Evolutionary conservation across 2,329 filamentous ascomycete genomes (phyloP).

Genomic region (Didymellaceae sp.): DNA sequence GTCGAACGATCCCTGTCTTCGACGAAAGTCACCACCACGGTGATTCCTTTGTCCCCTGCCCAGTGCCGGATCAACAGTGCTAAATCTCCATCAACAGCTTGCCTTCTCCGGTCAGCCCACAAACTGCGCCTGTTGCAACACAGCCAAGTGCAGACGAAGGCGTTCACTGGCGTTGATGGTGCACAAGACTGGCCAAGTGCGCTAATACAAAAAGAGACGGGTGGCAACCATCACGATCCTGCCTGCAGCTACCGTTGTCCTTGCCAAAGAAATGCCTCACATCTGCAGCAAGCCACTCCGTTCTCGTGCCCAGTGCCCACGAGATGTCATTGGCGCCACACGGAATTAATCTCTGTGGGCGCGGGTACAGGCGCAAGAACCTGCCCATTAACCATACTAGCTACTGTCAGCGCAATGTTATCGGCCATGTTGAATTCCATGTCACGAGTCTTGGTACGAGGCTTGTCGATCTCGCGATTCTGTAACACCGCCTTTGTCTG

Average conservation of each 20-base stretch:
- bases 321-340: conserved; percentile 20
- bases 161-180: conserved; percentile 24
- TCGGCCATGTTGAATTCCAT: not conserved
- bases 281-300: conserved; percentile 17
- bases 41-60: conserved; percentile 28
- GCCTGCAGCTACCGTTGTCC: conserved; percentile 13
- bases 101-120: conserved; percentile 1
- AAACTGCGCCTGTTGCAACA: conserved; percentile 16
- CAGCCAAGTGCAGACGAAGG: conserved; percentile 16
- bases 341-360: conserved; percentile 1
- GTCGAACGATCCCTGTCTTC: not conserved
- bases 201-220: conserved; percentile 1
- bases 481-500: not conserved
- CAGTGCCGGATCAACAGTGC: conserved; percentile 25
- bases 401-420: not conserved
- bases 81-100: not conserved
- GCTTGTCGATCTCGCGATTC: conserved; percentile 7
- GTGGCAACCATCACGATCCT: conserved; percentile 19
- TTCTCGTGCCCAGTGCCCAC: conserved; percentile 19
- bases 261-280: conserved; percentile 21
- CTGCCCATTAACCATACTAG: not conserved
- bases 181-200: not conserved
- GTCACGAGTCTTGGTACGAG: not conserved
- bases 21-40: conserved; percentile 1
- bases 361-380: not conserved